phyloP scores from a whole-genome alignment of 2,329 filamentous ascomycete genomes.

The Penicillium psychrosexuale region DNA sequence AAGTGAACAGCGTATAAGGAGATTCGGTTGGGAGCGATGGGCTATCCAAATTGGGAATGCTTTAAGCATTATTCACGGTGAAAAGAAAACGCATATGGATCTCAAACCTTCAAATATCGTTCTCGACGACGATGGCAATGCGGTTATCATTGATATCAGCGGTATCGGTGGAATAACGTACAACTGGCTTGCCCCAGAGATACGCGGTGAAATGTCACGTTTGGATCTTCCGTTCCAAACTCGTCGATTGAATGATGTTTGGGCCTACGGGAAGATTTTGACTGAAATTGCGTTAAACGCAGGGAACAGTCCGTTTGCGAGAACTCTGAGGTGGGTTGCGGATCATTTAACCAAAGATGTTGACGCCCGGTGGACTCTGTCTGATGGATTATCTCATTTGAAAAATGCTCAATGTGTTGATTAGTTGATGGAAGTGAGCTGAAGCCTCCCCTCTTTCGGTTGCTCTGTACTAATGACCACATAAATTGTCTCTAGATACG shows the following conservation, averaged over 20 bases:
- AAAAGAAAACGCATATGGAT: constrained; percentile 20
- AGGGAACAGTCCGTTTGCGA: constrained; percentile 3
- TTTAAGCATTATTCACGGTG: constrained; percentile 11
- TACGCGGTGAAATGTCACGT: constrained; percentile 17
- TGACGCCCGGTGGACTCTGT: constrained; percentile 8
- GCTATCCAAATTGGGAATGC: constrained; percentile 18
- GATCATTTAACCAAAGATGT: constrained; percentile 11
- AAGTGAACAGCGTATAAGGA: constrained; percentile 2
- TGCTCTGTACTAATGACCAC: no score
- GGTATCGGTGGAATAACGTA: constrained; percentile 19
- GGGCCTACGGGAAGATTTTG: constrained; percentile 24
- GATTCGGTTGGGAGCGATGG: constrained; percentile 17
- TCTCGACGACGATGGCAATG: constrained; percentile 9
- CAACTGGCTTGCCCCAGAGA: constrained; percentile 17
- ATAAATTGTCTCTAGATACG: no score
- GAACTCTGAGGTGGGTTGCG: constrained; percentile 11
- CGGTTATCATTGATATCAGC: constrained; percentile 23
- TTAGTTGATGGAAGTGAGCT: no score
- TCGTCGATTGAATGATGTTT: constrained; percentile 19
- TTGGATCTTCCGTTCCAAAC: constrained; percentile 19
- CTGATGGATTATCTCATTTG: constrained; percentile 8
- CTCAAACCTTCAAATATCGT: constrained; percentile 23
- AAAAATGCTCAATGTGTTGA: background rate
- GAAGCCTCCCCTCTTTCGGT: no score
- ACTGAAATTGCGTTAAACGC: constrained; percentile 14